These are phyloP conservation scores for Tuctoria greenei DNA, from an alignment of 176 grass and related monocot genomes.

Conservation along the genomic window DNA sequence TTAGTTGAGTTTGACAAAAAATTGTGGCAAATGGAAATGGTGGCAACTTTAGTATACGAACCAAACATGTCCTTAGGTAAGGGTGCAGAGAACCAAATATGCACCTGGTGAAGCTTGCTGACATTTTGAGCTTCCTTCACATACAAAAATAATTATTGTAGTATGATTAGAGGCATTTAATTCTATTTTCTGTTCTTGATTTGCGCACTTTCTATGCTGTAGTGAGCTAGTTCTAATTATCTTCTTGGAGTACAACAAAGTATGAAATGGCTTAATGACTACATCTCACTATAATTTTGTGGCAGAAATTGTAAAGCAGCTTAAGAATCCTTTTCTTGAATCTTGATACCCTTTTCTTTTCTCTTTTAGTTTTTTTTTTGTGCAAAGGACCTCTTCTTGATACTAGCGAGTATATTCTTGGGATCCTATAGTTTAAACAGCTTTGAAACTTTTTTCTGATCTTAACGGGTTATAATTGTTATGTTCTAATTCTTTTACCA, in stretches of 20 bases:
- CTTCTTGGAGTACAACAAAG: not conserved
- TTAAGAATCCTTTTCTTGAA: not conserved
- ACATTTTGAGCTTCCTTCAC: constrained; percentile 5
- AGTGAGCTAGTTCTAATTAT: not conserved
- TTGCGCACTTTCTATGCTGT: not conserved
- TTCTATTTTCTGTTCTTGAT: not conserved
- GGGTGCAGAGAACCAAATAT: not conserved
- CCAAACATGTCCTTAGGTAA: too few species aligned
- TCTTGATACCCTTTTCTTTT: too few species aligned
- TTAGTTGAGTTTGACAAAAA: too few species aligned
- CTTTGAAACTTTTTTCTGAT: not conserved
- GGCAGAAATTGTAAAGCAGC: not conserved
- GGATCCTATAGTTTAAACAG: not conserved
- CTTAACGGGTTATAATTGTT: not conserved
- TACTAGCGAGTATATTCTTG: not conserved
- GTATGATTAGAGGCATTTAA: not conserved
- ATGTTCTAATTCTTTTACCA: not conserved
- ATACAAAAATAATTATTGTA: not conserved
- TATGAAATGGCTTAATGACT: not conserved
- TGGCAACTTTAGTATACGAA: too few species aligned
- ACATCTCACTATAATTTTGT: constrained; percentile 6
- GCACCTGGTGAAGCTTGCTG: not conserved
- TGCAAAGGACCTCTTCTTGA: not conserved
- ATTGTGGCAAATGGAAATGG: too few species aligned
- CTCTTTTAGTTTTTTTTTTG: too few species aligned